Evolutionary conservation across 257 asterid genomes (phyloP), one percentile per base, ranked within the genome.

Genomic region (Datura wrightii): DNA sequence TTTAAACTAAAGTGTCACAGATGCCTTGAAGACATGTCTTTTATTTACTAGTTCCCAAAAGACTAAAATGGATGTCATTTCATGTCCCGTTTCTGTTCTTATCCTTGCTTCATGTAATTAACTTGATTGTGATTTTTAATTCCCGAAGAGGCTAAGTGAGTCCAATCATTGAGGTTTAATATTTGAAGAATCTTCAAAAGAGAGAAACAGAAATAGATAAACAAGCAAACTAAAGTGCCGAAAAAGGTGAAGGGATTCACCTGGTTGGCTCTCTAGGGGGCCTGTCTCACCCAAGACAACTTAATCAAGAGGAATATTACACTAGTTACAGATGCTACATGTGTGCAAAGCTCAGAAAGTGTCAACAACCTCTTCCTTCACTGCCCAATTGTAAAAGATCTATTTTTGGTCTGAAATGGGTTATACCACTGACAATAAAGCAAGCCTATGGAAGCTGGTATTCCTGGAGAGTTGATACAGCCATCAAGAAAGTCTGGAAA

Each of bases 281-380:
- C 76, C 76, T 67, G 18, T 66, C 50, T 66, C 76, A 37, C 31
- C 24, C 76, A 37, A 66, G 76, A 66, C 11, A 42, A 66, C 76
- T 66, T 66, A 66, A 14, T 37, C 76, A 37, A 66, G 76, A 66
- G 76, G 76, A 65, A 66, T 66, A 37, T 37, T 37, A 14, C 3
- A 66, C 11, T 36, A 66, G 11, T 66, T 66, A 66, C 24, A 14
- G 13, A 37, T 66, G 76, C 24, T 6, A 66, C 76, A 37, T 66
- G 76, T 66, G 50, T 14, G 76, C 76, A 66, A 66, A 14, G 48
- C 76, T 66, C 50, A 66, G 76, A 66, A 58, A 66, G 76, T 37
- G 76, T 37, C 44, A 66, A n/a, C 9, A 18, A 36, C 18, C 24
- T 66, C 50, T 37, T 37, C 50, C 76, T 66, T 66, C 50, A 36